Conservation (phyloP, 495 filamentous ascomycete species). For the Parmelia sp. region DNA sequence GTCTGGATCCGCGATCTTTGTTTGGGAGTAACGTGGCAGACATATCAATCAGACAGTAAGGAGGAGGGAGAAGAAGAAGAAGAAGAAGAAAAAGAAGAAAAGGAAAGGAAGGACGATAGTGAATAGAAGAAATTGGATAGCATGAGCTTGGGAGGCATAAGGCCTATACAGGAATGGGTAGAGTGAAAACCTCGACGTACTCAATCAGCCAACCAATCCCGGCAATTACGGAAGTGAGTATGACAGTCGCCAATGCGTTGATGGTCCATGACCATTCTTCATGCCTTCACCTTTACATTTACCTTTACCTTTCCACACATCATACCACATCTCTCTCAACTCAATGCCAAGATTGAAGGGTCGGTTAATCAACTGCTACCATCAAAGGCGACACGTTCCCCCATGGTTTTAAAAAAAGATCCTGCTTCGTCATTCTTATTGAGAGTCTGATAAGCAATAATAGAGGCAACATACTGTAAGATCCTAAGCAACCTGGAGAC, state of each 20-base stretch:
- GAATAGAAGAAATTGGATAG: background rate
- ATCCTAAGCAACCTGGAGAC: background rate
- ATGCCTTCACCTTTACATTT: background rate
- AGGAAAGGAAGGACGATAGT: background rate
- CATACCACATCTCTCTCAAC: background rate
- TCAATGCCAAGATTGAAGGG: background rate
- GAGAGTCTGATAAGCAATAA: background rate
- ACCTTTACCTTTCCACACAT: slow-evolving; percentile 3
- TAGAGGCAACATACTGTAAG: background rate
- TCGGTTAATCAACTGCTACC: background rate
- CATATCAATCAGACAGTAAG: background rate
- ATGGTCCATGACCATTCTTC: background rate
- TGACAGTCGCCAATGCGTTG: background rate
- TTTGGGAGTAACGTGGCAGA: background rate
- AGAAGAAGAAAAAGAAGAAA: background rate
- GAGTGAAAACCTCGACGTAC: background rate
- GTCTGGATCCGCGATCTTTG: background rate
- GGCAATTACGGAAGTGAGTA: background rate
- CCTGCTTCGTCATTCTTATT: background rate
- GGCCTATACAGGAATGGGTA: background rate
- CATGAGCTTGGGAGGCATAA: background rate
- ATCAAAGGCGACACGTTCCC: background rate
- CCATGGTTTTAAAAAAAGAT: background rate
- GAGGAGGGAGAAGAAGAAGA: background rate
- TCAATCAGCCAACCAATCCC: background rate